Evolutionary conservation across 768 basidiomycete species (phyloP).

Genomic region (Russula lepida): DNA sequence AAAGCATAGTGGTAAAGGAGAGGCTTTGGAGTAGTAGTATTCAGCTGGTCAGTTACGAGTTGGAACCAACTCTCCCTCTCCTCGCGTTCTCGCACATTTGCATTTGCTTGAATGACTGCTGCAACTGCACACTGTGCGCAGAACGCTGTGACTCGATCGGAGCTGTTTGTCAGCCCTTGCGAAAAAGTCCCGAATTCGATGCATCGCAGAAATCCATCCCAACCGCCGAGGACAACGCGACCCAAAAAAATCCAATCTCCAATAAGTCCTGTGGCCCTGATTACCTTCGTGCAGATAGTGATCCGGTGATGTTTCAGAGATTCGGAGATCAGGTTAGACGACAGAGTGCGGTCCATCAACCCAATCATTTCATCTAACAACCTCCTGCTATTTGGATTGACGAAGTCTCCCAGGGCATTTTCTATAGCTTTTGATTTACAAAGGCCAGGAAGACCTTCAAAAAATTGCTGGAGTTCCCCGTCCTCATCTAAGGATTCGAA

Average conservation of each 20-base stretch:
- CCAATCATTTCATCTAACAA: not conserved
- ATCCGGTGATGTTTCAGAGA: not conserved
- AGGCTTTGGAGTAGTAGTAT: not conserved
- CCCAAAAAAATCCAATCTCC: not conserved
- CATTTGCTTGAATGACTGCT: not conserved
- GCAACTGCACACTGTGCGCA: not conserved
- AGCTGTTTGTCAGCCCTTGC: not conserved
- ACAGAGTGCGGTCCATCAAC: constrained; percentile 1
- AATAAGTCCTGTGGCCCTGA: not conserved
- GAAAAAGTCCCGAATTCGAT: not conserved
- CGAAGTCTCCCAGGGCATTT: not conserved
- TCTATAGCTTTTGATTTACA: not conserved
- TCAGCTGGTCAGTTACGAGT: not conserved
- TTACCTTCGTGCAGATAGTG: not conserved
- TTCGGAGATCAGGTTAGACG: not conserved
- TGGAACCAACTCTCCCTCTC: not conserved
- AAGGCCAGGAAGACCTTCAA: not conserved
- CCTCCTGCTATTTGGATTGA: not conserved
- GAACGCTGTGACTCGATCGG: not conserved
- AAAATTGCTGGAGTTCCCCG: constrained; percentile 1
- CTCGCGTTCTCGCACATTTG: not conserved
- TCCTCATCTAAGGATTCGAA: not conserved
- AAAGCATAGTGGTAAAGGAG: not conserved
- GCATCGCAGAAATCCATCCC: not conserved
- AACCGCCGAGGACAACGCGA: not conserved